Percentiles rank a stretch among this genome's conserved stretches.
These are phyloP conservation scores for Pleurotus eryngii DNA, from an alignment of 768 basidiomycete species.

Conservation along the genomic window DNA sequence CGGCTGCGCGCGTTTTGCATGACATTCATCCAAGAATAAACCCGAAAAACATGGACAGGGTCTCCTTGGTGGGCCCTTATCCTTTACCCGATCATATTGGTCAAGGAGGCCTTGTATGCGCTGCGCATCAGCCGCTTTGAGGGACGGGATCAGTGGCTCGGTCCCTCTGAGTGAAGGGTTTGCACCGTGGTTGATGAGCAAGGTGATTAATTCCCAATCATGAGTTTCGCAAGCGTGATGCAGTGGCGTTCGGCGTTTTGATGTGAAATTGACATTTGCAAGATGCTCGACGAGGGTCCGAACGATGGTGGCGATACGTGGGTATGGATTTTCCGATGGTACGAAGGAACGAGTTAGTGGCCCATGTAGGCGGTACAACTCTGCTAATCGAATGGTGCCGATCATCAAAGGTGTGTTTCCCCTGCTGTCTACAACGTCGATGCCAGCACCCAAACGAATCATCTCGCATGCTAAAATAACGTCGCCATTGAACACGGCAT, in stretches of 20 bases:
- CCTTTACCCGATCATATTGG: slow-evolving; percentile 1
- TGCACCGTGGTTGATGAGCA: slow-evolving; percentile 18
- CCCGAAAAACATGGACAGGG: slow-evolving; percentile 25
- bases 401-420: slow-evolving; percentile 9
- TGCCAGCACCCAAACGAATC: slow-evolving; percentile 9
- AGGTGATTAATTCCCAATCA: slow-evolving; percentile 17
- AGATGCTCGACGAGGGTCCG: slow-evolving; percentile 16
- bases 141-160: slow-evolving; percentile 1
- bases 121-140: slow-evolving; percentile 3
- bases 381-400: not conserved
- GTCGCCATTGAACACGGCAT: slow-evolving; percentile 6
- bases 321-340: not conserved
- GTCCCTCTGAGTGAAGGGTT: slow-evolving; percentile 5
- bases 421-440: slow-evolving; percentile 5
- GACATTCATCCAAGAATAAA: slow-evolving; percentile 16
- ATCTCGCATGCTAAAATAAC: slow-evolving; percentile 10
- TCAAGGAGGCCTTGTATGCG: not conserved
- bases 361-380: not conserved
- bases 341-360: not conserved
- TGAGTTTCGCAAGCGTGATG: slow-evolving; percentile 13
- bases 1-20: slow-evolving; percentile 7
- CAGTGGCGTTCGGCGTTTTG: slow-evolving; percentile 9
- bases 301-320: slow-evolving; percentile 9
- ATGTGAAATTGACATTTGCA: slow-evolving; percentile 14
- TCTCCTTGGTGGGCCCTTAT: slow-evolving; percentile 13